A percentile compares a stretch with the other conserved stretches of the same genome.
Evolutionary conservation across 306 rosid species (phyloP).

Genomic region (Echinosophora koreensis): DNA sequence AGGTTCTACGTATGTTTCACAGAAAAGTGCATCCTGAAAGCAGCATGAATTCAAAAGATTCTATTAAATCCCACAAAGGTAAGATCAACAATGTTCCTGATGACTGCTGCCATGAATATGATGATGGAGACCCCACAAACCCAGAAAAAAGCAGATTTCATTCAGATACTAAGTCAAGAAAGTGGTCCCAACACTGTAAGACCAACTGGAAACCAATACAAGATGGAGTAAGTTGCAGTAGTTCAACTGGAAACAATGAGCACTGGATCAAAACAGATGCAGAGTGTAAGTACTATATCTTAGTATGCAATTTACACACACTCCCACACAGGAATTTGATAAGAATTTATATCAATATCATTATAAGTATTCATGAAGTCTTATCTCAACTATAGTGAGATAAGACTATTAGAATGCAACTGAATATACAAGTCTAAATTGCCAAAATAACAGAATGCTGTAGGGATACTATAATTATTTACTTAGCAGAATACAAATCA

Average conservation of each 20-base stretch:
- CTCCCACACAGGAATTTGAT: constrained; percentile 16
- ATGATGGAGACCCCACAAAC: constrained; percentile 44
- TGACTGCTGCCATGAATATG: constrained; percentile 42
- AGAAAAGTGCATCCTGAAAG: constrained; percentile 79
- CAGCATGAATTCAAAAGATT: constrained; percentile 51
- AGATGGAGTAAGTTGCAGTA: constrained; percentile 46
- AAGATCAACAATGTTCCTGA: constrained; percentile 48
- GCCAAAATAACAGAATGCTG: constrained; percentile 7
- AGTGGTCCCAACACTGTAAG: constrained; percentile 47
- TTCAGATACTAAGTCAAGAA: constrained; percentile 51
- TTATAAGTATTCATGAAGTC: neutral
- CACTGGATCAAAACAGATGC: constrained; percentile 96
- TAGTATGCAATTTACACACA: constrained; percentile 27
- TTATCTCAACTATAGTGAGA: constrained; percentile 26
- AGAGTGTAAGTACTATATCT: constrained; percentile 75
- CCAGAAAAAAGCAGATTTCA: constrained; percentile 47
- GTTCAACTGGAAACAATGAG: constrained; percentile 64
- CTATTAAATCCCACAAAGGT: constrained; percentile 48
- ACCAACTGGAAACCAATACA: constrained; percentile 58
- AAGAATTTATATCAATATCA: constrained; percentile 6
- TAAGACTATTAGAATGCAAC: neutral
- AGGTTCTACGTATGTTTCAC: constrained; percentile 75
- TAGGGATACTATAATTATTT: neutral
- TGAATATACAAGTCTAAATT: constrained; percentile 11
- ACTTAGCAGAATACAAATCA: neutral